phyloP scores from a whole-genome alignment of 2,329 filamentous ascomycete genomes.

The Apiospora aurea region DNA sequence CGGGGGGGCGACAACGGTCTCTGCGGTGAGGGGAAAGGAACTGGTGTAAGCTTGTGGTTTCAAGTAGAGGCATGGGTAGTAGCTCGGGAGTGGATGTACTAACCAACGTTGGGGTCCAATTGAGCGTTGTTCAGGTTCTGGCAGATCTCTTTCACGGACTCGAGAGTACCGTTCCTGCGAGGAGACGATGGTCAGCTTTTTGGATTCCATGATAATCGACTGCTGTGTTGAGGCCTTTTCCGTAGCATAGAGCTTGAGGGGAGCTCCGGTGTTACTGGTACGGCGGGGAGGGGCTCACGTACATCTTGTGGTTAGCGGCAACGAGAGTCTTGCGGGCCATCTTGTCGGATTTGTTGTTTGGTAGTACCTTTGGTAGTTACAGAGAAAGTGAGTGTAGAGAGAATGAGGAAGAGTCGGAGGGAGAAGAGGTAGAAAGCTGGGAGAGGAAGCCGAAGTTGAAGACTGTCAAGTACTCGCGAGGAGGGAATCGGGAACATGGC shows the following conservation, averaged over 20 bases:
- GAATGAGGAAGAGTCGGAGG: slow-evolving; percentile 9
- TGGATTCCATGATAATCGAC: slow-evolving; percentile 5
- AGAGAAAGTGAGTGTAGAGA: slow-evolving; percentile 23
- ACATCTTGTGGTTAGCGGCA: slow-evolving; percentile 99
- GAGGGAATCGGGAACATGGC: neutral
- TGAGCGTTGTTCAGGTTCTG: slow-evolving; percentile 85
- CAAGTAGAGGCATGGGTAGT: slow-evolving; percentile 5
- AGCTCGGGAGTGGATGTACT: slow-evolving; percentile 42
- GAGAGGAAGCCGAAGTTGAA: slow-evolving; percentile 3
- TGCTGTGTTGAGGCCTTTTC: slow-evolving; percentile 23
- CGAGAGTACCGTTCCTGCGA: slow-evolving; percentile 87
- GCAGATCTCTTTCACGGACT: slow-evolving; percentile 91
- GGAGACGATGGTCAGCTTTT: slow-evolving; percentile 28
- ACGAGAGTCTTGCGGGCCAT: slow-evolving; percentile 98
- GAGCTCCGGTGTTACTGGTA: slow-evolving; percentile 30
- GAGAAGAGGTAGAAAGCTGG: neutral
- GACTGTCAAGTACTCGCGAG: slow-evolving; percentile 11
- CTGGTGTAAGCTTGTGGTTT: neutral
- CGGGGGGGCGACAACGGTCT: slow-evolving; percentile 94
- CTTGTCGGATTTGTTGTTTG: slow-evolving; percentile 52
- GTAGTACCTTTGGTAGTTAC: slow-evolving; percentile 24
- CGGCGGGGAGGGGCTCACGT: slow-evolving; percentile 47
- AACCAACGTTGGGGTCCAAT: slow-evolving; percentile 78
- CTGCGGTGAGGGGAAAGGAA: slow-evolving; percentile 51
- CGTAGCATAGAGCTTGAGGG: slow-evolving; percentile 28